A percentile compares a stretch with the other conserved stretches of the same genome.
These are phyloP conservation scores for Penicillium canariense DNA, from an alignment of 495 filamentous ascomycete genomes.

Conservation along the genomic window DNA sequence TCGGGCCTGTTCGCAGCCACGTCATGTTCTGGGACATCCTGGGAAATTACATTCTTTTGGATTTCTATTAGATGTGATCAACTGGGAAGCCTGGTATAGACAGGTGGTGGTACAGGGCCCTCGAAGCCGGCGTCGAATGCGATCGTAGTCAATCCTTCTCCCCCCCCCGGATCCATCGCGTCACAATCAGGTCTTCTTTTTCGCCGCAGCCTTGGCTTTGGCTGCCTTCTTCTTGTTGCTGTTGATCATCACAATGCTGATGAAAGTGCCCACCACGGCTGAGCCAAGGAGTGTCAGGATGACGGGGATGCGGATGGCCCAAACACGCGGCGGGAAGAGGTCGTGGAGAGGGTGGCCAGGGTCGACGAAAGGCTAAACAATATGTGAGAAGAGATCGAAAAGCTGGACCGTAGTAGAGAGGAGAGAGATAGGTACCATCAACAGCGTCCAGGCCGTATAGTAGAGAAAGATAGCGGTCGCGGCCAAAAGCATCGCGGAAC, in stretches of 20 bases:
- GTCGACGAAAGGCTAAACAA: conserved; percentile 87
- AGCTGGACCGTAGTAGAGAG: neutral
- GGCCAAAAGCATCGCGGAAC: conserved; percentile 95
- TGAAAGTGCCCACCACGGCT: conserved; percentile 93
- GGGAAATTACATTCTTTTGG: neutral
- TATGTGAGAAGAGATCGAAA: conserved; percentile 6
- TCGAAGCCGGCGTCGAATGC: conserved; percentile 7
- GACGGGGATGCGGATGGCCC: conserved; percentile 97
- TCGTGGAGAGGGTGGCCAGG: conserved; percentile 87
- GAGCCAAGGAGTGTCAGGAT: conserved; percentile 89
- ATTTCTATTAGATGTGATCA: neutral
- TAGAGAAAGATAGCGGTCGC: conserved; percentile 96
- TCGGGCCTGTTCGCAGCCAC: neutral
- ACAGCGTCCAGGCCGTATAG: conserved; percentile 96
- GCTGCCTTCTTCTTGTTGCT: conserved; percentile 96
- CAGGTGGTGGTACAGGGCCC: conserved; percentile 15
- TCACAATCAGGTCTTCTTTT: conserved; percentile 63
- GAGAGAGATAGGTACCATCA: conserved; percentile 67
- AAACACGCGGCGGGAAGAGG: conserved; percentile 95
- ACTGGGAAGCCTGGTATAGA: neutral
- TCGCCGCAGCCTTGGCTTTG: conserved; percentile 76
- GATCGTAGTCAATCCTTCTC: conserved; percentile 2
- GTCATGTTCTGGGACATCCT: neutral
- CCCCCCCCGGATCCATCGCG: conserved; percentile 1
- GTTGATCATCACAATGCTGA: conserved; percentile 97